Evolutionary conservation across 2,329 filamentous ascomycete species (phyloP), one percentile per base, ranked within the genome.

Genomic region (Westerdykella aurantiaca): DNA sequence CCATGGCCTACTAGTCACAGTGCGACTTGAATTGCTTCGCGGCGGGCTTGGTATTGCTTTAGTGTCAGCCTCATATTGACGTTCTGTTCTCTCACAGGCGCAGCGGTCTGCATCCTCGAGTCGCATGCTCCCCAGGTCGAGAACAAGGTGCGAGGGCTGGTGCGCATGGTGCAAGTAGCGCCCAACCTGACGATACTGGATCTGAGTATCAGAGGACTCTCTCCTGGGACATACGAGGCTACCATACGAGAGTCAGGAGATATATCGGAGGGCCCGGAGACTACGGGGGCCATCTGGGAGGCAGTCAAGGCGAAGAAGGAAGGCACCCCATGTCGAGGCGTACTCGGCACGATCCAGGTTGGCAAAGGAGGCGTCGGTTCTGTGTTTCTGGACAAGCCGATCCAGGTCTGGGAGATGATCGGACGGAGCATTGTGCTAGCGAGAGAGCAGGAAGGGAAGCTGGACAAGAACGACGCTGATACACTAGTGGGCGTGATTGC

Each of bases 351-450:
- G 1, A 75, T 98, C 11, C 74, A 86, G 47, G 83, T 98, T 31
- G 84, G 81, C 45, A 72, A 82, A 58, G 78, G 85, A 60, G 89
- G 93, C 10, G 78, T 83, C 23, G 91, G 89, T 5, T 82, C 80
- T 52, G 81, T 83, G 12, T 95, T 97, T 66, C 62, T 95, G 50
- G 88, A 95, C 63, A 83, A 81, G 52, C 78, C 82, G 0, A 83
- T 97, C 48, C 82, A 91, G 64, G 84, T 97, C 41, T 97, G 91
- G 93, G 91, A 98, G 70, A 79, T 95, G 66, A 95, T 97, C 68
- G 93, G 93, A 23, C 83, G 90, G 62, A 89, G 89, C 59, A 85
- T 98, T 74, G 85, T 95, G 37, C 81, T 97, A 39, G 86, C 88
- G 37, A 82, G 82, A 67, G 79, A 82, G 53, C 72, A 73, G 45